phyloP scores from a whole-genome alignment of 2,329 filamentous ascomycete genomes.

The Fusarium sp. region DNA sequence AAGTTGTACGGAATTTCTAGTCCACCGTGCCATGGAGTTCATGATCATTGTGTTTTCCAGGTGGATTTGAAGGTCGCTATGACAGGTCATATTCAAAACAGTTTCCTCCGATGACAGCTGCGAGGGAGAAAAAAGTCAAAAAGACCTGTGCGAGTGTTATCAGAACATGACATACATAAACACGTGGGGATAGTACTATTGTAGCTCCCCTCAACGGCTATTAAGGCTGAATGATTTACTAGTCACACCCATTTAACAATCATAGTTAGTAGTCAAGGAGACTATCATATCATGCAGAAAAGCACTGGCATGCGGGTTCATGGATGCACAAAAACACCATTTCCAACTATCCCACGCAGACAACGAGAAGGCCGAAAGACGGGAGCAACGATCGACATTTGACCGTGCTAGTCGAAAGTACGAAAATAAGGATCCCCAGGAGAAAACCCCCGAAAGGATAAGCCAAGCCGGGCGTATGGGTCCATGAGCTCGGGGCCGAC shows the following conservation, averaged over 20 bases:
- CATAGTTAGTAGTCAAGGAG: too few species aligned
- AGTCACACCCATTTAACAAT: neutral
- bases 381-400: conserved; percentile 24
- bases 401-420: conserved; percentile 11
- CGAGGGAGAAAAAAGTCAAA: neutral
- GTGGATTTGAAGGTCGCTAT: neutral
- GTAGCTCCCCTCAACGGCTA: neutral
- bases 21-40: neutral
- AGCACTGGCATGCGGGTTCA: too few species aligned
- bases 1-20: too few species aligned
- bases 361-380: conserved; percentile 18
- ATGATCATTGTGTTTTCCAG: neutral
- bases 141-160: neutral
- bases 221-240: neutral
- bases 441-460: conserved; percentile 25
- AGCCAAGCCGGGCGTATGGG: conserved; percentile 19
- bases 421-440: conserved; percentile 27
- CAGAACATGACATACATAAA: neutral
- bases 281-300: too few species aligned
- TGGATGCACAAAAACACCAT: conserved; percentile 13
- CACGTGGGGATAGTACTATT: neutral
- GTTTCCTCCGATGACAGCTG: neutral
- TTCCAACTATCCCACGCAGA: conserved; percentile 12
- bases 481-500: conserved; percentile 15
- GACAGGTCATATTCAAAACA: neutral